A percentile compares a stretch with the other conserved stretches of the same genome.
These are phyloP conservation scores for Colletotrichum gloeosporioides DNA, from an alignment of 2,329 filamentous ascomycete genomes.

Conservation along the genomic window DNA sequence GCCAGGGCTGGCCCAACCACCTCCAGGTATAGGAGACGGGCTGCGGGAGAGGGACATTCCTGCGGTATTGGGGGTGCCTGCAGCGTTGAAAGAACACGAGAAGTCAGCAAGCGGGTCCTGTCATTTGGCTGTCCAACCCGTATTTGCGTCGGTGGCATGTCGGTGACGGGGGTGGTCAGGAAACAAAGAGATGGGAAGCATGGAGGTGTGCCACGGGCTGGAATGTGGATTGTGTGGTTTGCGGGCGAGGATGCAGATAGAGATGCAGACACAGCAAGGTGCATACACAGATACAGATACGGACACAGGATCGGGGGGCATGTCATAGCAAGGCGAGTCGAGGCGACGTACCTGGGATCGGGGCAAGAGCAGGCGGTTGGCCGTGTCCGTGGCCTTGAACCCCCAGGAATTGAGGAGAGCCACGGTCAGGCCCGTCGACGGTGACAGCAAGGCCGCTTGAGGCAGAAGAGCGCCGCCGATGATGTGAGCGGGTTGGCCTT, in stretches of 20 bases:
- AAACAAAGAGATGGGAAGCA: neutral
- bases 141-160: slow-evolving; percentile 12
- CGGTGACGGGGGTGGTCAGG: neutral
- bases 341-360: slow-evolving; percentile 59
- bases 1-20: slow-evolving; percentile 88
- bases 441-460: slow-evolving; percentile 36
- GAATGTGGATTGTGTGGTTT: neutral
- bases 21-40: slow-evolving; percentile 82
- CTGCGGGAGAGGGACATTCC: slow-evolving; percentile 87
- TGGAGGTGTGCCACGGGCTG: neutral
- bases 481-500: slow-evolving; percentile 30
- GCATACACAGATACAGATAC: neutral
- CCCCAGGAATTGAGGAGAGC: slow-evolving; percentile 39
- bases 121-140: slow-evolving; percentile 4
- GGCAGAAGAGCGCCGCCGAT: slow-evolving; percentile 33
- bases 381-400: slow-evolving; percentile 45
- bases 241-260: slow-evolving; percentile 4
- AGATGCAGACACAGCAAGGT: neutral
- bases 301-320: neutral
- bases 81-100: slow-evolving; percentile 22
- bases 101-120: slow-evolving; percentile 22
- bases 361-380: slow-evolving; percentile 50
- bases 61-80: slow-evolving; percentile 60
- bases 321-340: neutral
- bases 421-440: slow-evolving; percentile 33